Evolutionary conservation across 2,329 filamentous ascomycete species (phyloP).

Genomic region (Zasmidium citrigriseum): DNA sequence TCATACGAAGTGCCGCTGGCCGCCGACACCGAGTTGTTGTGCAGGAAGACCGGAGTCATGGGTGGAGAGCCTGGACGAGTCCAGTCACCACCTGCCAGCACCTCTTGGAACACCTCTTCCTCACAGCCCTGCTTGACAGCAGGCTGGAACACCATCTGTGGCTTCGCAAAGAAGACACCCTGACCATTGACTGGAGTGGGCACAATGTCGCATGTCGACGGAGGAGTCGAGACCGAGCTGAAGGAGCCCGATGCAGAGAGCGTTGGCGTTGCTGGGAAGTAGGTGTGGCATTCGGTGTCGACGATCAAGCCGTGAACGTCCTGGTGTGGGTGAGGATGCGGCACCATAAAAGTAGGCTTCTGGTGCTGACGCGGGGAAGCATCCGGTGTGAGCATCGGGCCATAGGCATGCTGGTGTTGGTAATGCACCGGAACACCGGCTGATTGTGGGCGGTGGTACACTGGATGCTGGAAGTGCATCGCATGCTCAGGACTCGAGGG

Average conservation of each 20-base stretch:
- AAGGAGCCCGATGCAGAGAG: constrained; percentile 82
- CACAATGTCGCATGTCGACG: constrained; percentile 71
- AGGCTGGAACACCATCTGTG: constrained; percentile 52
- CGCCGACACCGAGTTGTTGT: constrained; percentile 63
- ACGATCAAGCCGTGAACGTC: constrained; percentile 49
- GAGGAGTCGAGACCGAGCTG: constrained; percentile 83
- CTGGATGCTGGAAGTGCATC: constrained; percentile 55
- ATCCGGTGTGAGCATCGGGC: constrained; percentile 70
- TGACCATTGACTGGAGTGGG: constrained; percentile 82
- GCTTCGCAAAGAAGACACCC: constrained; percentile 31
- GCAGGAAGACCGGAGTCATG: constrained; percentile 78
- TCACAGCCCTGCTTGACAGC: constrained; percentile 72
- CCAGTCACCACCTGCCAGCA: constrained; percentile 74
- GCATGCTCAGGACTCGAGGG: constrained; percentile 50
- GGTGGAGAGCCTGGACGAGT: constrained; percentile 76
- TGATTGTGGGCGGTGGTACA: constrained; percentile 37
- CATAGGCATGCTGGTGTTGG: constrained; percentile 47
- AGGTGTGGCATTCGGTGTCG: constrained; percentile 72
- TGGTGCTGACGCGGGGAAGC: constrained; percentile 74
- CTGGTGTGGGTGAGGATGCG: constrained; percentile 49
- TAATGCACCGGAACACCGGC: constrained; percentile 38
- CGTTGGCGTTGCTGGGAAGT: constrained; percentile 83
- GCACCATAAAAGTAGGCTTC: constrained; percentile 70
- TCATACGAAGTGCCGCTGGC: constrained; percentile 62
- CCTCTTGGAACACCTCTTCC: constrained; percentile 69